These are phyloP conservation scores for Colletotrichum agaves DNA, from an alignment of 2,329 filamentous ascomycete genomes.

Conservation along the genomic window DNA sequence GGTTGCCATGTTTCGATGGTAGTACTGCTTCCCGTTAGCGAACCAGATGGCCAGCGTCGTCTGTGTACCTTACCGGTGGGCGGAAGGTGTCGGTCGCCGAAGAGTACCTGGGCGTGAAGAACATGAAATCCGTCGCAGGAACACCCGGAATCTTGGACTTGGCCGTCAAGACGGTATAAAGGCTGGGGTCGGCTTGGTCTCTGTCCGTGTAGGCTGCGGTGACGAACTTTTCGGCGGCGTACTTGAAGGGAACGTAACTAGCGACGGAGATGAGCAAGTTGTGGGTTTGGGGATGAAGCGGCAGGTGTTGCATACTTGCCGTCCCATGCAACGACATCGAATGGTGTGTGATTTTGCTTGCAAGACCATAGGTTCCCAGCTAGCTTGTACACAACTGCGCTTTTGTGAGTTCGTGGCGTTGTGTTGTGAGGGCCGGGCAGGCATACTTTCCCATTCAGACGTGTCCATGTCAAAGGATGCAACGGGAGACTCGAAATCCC, in stretches of 20 bases:
- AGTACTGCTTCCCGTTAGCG: constrained; percentile 52
- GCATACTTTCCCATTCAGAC: constrained; percentile 39
- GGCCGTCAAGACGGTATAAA: constrained; percentile 70
- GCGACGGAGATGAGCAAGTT: background rate
- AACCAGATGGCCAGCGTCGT: background rate
- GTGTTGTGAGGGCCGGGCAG: background rate
- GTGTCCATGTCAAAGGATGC: constrained; percentile 58
- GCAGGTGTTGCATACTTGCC: constrained; percentile 66
- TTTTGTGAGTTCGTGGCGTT: background rate
- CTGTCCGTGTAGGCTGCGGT: constrained; percentile 66
- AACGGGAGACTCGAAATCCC: constrained; percentile 72
- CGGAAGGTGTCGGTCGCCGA: constrained; percentile 67
- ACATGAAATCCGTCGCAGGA: constrained; percentile 69
- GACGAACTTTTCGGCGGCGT: constrained; percentile 64
- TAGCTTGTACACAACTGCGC: constrained; percentile 65
- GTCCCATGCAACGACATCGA: constrained; percentile 75
- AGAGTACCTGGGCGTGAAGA: constrained; percentile 72
- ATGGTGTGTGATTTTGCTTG: constrained; percentile 70
- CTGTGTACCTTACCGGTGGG: constrained; percentile 50
- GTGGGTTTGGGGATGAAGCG: background rate
- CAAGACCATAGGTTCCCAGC: constrained; percentile 68
- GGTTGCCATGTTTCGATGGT: constrained; percentile 65
- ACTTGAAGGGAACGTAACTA: constrained; percentile 55
- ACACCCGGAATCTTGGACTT: constrained; percentile 63
- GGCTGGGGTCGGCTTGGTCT: constrained; percentile 71